Percentiles rank a stretch among this genome's conserved stretches.
Conservation (phyloP, 1,284 basidiomycete genomes). For the Lignosus rhinocerotis region DNA sequence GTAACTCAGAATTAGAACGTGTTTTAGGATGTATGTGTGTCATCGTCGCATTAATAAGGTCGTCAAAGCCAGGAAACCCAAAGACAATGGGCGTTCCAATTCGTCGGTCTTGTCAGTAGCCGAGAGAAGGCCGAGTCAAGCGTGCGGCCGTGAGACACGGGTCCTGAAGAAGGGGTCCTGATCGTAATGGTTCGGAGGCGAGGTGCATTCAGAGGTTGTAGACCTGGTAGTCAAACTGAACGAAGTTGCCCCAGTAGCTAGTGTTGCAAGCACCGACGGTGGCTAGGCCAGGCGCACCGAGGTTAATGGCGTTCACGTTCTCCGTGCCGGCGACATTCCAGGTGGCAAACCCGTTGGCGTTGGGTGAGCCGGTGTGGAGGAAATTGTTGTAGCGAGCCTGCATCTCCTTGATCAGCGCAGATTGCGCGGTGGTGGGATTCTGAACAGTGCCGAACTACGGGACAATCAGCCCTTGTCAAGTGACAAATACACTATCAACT, state of each 20-base stretch:
- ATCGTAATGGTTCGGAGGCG: background rate
- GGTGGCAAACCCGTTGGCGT: slow-evolving; percentile 41
- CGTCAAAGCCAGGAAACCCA: too few species aligned
- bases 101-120: slow-evolving; percentile 3
- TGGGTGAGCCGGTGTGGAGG: slow-evolving; percentile 60
- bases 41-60: too few species aligned
- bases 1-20: slow-evolving; percentile 15
- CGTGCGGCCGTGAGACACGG: background rate
- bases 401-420: slow-evolving; percentile 59
- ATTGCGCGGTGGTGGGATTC: slow-evolving; percentile 56
- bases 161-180: background rate
- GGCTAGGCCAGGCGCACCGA: slow-evolving; percentile 55
- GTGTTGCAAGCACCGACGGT: slow-evolving; percentile 59
- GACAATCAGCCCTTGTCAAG: background rate
- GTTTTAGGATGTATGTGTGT: slow-evolving; percentile 1
- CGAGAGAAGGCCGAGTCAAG: slow-evolving; percentile 12
- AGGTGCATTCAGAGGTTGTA: slow-evolving; percentile 43
- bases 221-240: slow-evolving; percentile 73
- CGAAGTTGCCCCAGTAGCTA: slow-evolving; percentile 61
- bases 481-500: slow-evolving; percentile 28
- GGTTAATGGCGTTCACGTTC: slow-evolving; percentile 51
- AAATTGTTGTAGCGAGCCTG: slow-evolving; percentile 72
- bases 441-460: slow-evolving; percentile 65
- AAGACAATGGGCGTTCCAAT: background rate
- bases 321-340: slow-evolving; percentile 55